phyloP scores from a whole-genome alignment of 306 rosid genomes.

The Geum urbanum region DNA sequence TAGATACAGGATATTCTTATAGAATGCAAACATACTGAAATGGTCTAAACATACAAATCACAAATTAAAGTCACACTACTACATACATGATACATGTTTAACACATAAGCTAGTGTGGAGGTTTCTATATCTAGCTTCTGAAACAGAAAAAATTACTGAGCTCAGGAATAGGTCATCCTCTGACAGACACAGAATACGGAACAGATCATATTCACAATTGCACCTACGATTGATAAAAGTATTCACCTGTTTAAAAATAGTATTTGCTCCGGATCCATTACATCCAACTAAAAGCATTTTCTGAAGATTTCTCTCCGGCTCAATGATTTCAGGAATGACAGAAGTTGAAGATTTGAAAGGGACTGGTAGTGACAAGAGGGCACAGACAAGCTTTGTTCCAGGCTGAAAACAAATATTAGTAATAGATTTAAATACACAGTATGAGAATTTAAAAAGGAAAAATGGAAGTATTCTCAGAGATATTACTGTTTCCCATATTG shows the following conservation, averaged over 20 bases:
- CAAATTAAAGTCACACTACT: no score
- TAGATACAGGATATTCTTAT: no score
- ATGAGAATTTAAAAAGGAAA: neutral
- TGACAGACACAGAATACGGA: neutral
- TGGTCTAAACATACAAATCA: no score
- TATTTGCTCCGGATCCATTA: conserved; percentile 91
- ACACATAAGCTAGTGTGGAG: no score
- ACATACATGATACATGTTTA: no score
- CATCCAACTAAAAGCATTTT: conserved; percentile 91
- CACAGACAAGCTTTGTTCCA: conserved; percentile 86
- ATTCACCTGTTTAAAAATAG: conserved; percentile 93
- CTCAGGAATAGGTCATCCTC: no score
- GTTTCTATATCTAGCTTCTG: no score
- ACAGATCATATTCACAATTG: no score
- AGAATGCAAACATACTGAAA: no score
- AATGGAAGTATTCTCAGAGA: neutral
- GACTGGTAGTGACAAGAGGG: conserved; percentile 68
- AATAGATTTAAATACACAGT: conserved; percentile 6
- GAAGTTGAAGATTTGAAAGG: no score
- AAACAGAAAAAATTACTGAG: no score
- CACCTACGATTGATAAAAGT: neutral
- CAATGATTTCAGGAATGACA: conserved; percentile 65
- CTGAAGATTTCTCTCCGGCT: conserved; percentile 66
- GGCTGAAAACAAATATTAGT: conserved; percentile 46
- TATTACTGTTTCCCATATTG: conserved; percentile 88